phyloP scores from a whole-genome alignment of 2,329 filamentous ascomycete species.

The Aspergillus alliaceus region DNA sequence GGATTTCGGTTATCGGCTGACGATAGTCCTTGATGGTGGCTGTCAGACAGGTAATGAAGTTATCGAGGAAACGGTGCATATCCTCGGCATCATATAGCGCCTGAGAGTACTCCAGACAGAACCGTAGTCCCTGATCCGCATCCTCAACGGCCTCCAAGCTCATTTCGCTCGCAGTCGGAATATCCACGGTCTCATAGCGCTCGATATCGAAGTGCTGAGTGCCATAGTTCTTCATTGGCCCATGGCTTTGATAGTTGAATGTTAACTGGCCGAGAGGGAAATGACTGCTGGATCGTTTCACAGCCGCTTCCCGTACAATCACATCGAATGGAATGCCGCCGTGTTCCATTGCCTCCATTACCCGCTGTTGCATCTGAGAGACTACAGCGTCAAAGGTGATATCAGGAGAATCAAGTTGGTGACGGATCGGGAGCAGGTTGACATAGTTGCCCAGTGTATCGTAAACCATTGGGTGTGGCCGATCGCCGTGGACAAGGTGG shows the following conservation, averaged over 20 bases:
- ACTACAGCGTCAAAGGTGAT: not conserved
- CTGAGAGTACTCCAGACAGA: not conserved
- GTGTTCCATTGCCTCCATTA: not conserved
- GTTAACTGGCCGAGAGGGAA: slow-evolving; percentile 2
- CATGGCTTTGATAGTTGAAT: slow-evolving; percentile 2
- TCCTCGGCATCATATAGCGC: not conserved
- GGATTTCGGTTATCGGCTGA: not conserved
- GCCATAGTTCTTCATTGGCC: not conserved
- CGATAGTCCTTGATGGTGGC: not conserved
- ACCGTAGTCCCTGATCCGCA: not conserved
- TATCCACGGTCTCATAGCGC: not conserved
- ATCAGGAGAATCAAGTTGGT: not conserved
- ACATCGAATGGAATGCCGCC: slow-evolving; percentile 1
- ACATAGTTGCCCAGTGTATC: slow-evolving; percentile 2
- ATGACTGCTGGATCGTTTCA: not conserved
- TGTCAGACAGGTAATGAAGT: not conserved
- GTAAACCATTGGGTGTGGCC: not conserved
- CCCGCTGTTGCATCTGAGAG: not conserved
- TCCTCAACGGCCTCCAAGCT: slow-evolving; percentile 1
- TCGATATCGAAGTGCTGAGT: not conserved
- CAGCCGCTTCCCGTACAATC: not conserved
- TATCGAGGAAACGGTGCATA: slow-evolving; percentile 1
- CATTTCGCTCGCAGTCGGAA: not conserved
- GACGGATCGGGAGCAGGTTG: slow-evolving; percentile 2
- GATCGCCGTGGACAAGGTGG: slow-evolving; percentile 2